Evolutionary conservation across 208 protist genomes (phyloP).

Genomic region (Angomonas ambiguus): DNA sequence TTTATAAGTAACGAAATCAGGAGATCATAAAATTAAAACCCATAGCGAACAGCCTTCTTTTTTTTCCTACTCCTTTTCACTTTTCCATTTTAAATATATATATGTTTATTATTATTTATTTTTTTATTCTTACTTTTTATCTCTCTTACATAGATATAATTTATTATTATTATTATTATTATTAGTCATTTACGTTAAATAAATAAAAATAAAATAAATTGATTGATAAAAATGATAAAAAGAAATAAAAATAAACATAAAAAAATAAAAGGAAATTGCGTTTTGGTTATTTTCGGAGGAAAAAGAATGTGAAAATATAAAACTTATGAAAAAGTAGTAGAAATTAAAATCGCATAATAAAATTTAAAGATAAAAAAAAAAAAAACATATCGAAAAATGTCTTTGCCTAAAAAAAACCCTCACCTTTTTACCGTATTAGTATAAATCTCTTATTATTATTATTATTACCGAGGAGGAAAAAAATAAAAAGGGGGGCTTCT

Average conservation of each 20-base stretch:
- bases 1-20: too few species aligned
- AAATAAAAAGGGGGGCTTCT: too few species aligned
- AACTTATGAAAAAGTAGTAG: background rate
- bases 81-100: too few species aligned
- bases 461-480: background rate
- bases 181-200: background rate
- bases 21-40: slow-evolving; percentile 1
- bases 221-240: background rate
- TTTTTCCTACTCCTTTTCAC: too few species aligned
- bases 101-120: background rate
- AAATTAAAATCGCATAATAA: background rate
- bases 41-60: too few species aligned
- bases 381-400: background rate
- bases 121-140: background rate
- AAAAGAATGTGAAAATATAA: background rate
- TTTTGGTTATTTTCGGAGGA: background rate
- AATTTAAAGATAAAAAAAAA: background rate
- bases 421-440: too few species aligned
- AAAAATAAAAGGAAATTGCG: background rate
- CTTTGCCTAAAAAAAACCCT: too few species aligned
- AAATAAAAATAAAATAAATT: background rate
- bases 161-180: too few species aligned
- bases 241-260: background rate
- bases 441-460: too few species aligned
- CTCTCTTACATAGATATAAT: too few species aligned